Evolutionary conservation across 345 rosid species (phyloP).

Genomic region (Camelina hispida): DNA sequence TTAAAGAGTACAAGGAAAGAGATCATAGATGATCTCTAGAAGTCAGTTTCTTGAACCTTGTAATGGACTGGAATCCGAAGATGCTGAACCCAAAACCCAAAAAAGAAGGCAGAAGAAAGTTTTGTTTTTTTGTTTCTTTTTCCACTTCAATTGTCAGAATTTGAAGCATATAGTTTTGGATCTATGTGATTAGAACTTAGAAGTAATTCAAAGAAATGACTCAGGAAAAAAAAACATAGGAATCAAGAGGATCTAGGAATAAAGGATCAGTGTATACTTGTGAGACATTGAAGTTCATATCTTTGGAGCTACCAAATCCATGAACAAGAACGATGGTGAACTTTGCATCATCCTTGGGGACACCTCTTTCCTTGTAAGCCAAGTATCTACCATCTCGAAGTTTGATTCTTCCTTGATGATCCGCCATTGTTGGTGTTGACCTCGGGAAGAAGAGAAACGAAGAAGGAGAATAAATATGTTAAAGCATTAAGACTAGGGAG

Average conservation of each 20-base stretch:
- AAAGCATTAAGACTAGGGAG: slow-evolving; percentile 29
- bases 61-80: neutral
- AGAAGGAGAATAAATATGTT: slow-evolving; percentile 19
- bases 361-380: slow-evolving; percentile 82
- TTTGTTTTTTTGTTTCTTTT: neutral
- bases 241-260: neutral
- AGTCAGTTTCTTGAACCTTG: slow-evolving; percentile 4
- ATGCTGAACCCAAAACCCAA: neutral
- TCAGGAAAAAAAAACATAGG: neutral
- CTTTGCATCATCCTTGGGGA: slow-evolving; percentile 61
- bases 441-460: slow-evolving; percentile 2
- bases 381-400: slow-evolving; percentile 79
- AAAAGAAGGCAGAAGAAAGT: neutral
- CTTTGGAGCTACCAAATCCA: slow-evolving; percentile 97
- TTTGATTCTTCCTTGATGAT: slow-evolving; percentile 52
- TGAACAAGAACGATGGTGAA: slow-evolving; percentile 75
- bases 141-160: neutral
- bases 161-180: slow-evolving; percentile 4
- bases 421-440: slow-evolving; percentile 35
- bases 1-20: neutral
- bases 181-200: neutral
- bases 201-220: neutral
- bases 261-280: slow-evolving; percentile 53
- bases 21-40: neutral
- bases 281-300: slow-evolving; percentile 79